These are phyloP conservation scores for Exophiala dermatitidis DNA, from an alignment of 2,329 filamentous ascomycete genomes.

Conservation along the genomic window DNA sequence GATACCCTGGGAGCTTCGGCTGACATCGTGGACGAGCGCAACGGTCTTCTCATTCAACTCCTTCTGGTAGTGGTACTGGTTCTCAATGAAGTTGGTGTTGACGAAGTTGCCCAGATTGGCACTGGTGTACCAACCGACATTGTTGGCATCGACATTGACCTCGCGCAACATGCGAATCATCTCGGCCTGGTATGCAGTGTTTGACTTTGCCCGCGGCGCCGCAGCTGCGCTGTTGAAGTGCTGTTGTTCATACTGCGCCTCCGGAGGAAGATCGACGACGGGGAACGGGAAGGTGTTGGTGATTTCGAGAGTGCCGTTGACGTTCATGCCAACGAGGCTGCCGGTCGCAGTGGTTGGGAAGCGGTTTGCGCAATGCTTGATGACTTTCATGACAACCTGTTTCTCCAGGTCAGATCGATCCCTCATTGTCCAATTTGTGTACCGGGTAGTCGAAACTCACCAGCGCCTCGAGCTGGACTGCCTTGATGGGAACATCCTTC, in stretches of 20 bases:
- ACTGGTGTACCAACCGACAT: conserved; percentile 97
- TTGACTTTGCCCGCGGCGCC: conserved; percentile 86
- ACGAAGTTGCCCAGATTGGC: conserved; percentile 98
- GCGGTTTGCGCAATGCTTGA: conserved; percentile 81
- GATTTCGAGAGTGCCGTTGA: conserved; percentile 70
- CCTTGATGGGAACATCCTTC: conserved; percentile 68
- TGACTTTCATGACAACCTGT: conserved; percentile 94
- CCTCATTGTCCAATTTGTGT: too few species aligned
- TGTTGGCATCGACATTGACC: conserved; percentile 97
- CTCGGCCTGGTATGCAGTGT: conserved; percentile 80
- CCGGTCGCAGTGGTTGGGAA: conserved; percentile 89
- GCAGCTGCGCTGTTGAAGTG: conserved; percentile 71
- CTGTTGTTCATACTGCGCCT: conserved; percentile 62
- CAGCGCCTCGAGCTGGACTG: conserved; percentile 90
- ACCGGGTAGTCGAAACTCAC: conserved; percentile 46
- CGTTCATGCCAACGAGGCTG: conserved; percentile 88
- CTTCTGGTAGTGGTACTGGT: conserved; percentile 95
- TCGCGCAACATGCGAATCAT: conserved; percentile 96
- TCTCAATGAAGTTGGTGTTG: conserved; percentile 92
- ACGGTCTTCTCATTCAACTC: conserved; percentile 79
- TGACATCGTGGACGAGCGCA: conserved; percentile 89
- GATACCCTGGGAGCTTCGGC: conserved; percentile 85
- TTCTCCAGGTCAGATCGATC: background rate
- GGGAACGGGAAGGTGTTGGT: conserved; percentile 96
- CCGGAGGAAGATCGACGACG: conserved; percentile 63